Evolutionary conservation across 257 asterid species (phyloP), one percentile per base, ranked within the genome.

Genomic region (Apocynum venetum): DNA sequence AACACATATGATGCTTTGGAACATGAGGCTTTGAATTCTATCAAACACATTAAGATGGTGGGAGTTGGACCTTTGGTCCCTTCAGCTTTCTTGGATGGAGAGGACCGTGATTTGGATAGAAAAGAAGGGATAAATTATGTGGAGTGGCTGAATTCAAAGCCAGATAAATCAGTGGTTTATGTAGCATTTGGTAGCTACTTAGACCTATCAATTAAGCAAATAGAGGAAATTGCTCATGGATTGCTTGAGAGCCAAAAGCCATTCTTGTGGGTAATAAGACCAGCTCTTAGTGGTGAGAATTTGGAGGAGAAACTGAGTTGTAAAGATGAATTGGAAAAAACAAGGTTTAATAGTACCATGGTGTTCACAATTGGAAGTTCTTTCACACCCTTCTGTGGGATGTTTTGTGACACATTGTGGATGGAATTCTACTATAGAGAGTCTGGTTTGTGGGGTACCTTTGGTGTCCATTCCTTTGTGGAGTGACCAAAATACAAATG

Each of bases 41-140:
- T 86, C 9, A 59, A 70, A 48, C 83, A 84, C 43, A 70, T 77
- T n/a, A 79, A 81, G 6, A 20, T 87, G 66, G n/a, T 83, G 20
- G 83, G 78, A 1, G 80, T 89, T 47, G 93, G 93, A 2, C 93
- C 93, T 10, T 80, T 87, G 69, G 41, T 87, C 61, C 91, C 91
- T 4, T 85, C 91, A 0, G 84, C 83, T 41, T 87, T 82, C 75
- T 48, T 84, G 41, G 91, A 87, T 55, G 87, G 85, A 1, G 51
- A 15, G 1, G 88, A 85, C n/a, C n/a, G n/a, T n/a, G n/a, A n/a
- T n/a, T n/a, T n/a, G n/a, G n/a, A n/a, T n/a, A n/a, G n/a, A n/a
- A n/a, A n/a, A n/a, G n/a, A n/a, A n/a, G n/a, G n/a, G 84, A 60
- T 3, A 44, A 48, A 46, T 41, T 83, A 77, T 38, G 25, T 68